Evolutionary conservation across 345 rosid species (phyloP).

Genomic region (Brassica nigra): DNA sequence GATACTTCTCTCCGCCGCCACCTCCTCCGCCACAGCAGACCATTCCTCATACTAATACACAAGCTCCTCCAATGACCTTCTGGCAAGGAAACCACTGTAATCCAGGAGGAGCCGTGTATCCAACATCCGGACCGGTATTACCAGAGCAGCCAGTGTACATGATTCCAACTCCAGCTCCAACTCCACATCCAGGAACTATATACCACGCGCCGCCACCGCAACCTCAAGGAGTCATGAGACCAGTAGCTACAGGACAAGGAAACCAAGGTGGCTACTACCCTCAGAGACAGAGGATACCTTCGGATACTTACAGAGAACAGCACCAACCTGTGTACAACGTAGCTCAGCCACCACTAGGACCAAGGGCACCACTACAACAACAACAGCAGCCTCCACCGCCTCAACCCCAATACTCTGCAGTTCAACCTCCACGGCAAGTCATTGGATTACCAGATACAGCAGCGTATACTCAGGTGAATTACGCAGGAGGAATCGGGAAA

Average conservation of each 20-base stretch:
- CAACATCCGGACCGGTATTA: constrained; percentile 43
- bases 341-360: constrained; percentile 37
- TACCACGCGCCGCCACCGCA: constrained; percentile 37
- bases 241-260: constrained; percentile 46
- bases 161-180: constrained; percentile 27
- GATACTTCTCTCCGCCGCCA: constrained; percentile 41
- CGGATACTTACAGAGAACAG: constrained; percentile 61
- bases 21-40: background rate
- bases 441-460: constrained; percentile 46
- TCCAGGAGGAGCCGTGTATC: constrained; percentile 42
- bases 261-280: constrained; percentile 69
- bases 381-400: constrained; percentile 16
- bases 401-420: constrained; percentile 40
- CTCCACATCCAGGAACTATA: constrained; percentile 41
- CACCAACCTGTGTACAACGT: constrained; percentile 54
- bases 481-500: constrained; percentile 57
- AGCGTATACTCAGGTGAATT: constrained; percentile 60
- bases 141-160: constrained; percentile 46
- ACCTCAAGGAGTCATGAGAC: constrained; percentile 50
- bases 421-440: constrained; percentile 45
- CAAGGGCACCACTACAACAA: constrained; percentile 12
- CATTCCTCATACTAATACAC: background rate
- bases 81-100: constrained; percentile 63
- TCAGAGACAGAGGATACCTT: background rate
- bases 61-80: constrained; percentile 47